phyloP scores from a whole-genome alignment of 371 early-diverging fungal species.

The Mucor indicus region DNA sequence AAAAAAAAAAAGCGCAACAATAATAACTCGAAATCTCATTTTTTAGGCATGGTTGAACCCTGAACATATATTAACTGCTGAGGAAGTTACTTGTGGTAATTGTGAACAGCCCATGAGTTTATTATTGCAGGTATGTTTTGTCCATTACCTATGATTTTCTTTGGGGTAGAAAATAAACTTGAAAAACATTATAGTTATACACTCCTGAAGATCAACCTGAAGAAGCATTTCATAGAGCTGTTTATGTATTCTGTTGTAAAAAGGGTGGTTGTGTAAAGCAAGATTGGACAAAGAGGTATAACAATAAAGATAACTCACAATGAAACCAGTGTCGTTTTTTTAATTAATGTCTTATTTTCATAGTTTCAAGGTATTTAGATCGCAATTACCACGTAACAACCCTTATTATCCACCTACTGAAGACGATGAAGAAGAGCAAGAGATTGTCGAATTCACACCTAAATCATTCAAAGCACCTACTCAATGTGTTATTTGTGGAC shows the following conservation, averaged over 20 bases:
- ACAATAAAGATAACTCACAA: neutral
- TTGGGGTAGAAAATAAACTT: neutral
- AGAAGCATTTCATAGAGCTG: constrained; percentile 86
- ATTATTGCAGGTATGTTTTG: constrained; percentile 76
- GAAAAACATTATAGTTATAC: constrained; percentile 66
- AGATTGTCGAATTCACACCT: constrained; percentile 20
- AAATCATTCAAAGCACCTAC: constrained; percentile 36
- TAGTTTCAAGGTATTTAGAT: constrained; percentile 84
- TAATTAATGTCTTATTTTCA: neutral
- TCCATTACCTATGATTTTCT: neutral
- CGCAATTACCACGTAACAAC: constrained; percentile 84
- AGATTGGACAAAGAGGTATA: constrained; percentile 61
- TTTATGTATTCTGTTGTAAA: constrained; percentile 91
- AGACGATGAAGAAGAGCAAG: constrained; percentile 33
- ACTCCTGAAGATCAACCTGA: constrained; percentile 88
- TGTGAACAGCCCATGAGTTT: constrained; percentile 80
- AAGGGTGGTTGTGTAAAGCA: constrained; percentile 76
- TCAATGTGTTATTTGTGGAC: constrained; percentile 65
- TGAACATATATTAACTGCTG: constrained; percentile 56
- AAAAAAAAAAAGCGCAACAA: neutral
- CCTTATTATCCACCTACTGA: constrained; percentile 56
- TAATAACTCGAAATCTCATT: neutral
- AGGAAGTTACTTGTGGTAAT: constrained; percentile 69
- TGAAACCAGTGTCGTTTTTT: too few relatives aligned
- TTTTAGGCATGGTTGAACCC: constrained; percentile 85